A percentile compares a stretch with the other conserved stretches of the same genome.
Evolutionary conservation across 257 asterid species (phyloP).

Genomic region (Echium plantagineum): DNA sequence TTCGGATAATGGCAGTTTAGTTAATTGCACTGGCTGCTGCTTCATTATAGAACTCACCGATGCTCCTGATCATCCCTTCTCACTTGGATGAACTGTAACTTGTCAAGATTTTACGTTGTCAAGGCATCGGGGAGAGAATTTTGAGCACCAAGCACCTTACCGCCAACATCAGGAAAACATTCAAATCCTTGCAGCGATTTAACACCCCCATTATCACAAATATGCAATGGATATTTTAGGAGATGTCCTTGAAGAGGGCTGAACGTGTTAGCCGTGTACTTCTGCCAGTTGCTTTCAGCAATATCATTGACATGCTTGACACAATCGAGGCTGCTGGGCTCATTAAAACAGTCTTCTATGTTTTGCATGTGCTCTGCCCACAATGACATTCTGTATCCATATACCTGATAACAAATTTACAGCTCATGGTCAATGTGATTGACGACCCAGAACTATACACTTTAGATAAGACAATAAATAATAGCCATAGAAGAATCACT

Average conservation of each 20-base stretch:
- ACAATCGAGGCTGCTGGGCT: constrained; percentile 42
- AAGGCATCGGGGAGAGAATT: constrained; percentile 75
- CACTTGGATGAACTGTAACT: neutral
- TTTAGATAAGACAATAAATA: neutral
- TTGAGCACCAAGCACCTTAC: constrained; percentile 64
- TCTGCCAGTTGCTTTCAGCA: constrained; percentile 63
- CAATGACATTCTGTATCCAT: constrained; percentile 74
- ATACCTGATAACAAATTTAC: constrained; percentile 28
- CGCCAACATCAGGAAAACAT: constrained; percentile 65
- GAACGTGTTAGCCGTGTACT: constrained; percentile 36
- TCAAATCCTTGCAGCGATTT: constrained; percentile 48
- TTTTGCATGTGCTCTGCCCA: constrained; percentile 73
- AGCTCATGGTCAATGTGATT: neutral
- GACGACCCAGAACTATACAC: neutral
- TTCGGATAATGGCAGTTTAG: no score
- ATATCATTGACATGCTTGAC: constrained; percentile 37
- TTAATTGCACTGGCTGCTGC: no score
- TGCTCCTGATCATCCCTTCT: neutral
- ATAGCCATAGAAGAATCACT: neutral
- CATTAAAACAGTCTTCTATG: constrained; percentile 28
- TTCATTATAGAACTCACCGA: no score
- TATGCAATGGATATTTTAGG: constrained; percentile 47
- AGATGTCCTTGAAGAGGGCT: constrained; percentile 60
- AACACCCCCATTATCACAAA: constrained; percentile 38
- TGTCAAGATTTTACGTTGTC: constrained; percentile 39